phyloP scores from a whole-genome alignment of 148 eudicot genomes.

The Nepenthes gracilis region DNA sequence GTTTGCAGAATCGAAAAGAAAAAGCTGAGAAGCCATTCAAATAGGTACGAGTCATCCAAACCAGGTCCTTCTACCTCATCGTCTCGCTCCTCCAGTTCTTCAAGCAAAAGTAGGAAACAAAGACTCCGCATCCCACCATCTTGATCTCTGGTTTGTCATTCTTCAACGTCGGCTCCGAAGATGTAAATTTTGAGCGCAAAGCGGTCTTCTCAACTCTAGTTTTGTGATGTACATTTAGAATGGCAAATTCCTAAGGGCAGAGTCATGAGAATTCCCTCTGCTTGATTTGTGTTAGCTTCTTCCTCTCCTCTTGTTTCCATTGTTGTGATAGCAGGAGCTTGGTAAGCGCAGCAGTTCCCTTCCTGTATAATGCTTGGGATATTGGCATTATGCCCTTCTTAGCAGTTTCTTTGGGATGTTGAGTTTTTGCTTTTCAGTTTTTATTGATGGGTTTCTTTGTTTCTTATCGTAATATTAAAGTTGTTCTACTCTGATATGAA shows the following conservation, averaged over 20 bases:
- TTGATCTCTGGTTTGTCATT: conserved; percentile 3
- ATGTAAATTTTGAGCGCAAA: background rate
- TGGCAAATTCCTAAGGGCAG: no score
- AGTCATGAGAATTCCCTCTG: no score
- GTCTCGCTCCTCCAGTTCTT: conserved; percentile 22
- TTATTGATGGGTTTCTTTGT: no score
- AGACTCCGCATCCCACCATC: conserved; percentile 23
- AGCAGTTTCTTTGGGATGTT: no score
- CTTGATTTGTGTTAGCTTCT: no score
- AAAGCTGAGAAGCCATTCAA: conserved; percentile 60
- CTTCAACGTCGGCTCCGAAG: conserved; percentile 6
- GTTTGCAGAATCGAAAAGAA: conserved; percentile 32
- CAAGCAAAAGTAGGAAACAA: conserved; percentile 36
- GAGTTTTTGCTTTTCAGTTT: no score
- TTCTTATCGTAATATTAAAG: no score
- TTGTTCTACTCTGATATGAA: no score
- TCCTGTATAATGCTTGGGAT: conserved; percentile 5
- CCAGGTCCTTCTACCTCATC: conserved; percentile 20
- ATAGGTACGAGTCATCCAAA: conserved; percentile 41
- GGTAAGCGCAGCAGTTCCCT: conserved; percentile 8
- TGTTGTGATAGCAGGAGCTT: conserved; percentile 8
- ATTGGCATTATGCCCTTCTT: background rate
- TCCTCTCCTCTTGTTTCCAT: no score
- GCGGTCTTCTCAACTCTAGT: no score
- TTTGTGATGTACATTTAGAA: no score